Evolutionary conservation across 2,329 filamentous ascomycete genomes (phyloP).

Genomic region (Ophiocordyceps sinensis): DNA sequence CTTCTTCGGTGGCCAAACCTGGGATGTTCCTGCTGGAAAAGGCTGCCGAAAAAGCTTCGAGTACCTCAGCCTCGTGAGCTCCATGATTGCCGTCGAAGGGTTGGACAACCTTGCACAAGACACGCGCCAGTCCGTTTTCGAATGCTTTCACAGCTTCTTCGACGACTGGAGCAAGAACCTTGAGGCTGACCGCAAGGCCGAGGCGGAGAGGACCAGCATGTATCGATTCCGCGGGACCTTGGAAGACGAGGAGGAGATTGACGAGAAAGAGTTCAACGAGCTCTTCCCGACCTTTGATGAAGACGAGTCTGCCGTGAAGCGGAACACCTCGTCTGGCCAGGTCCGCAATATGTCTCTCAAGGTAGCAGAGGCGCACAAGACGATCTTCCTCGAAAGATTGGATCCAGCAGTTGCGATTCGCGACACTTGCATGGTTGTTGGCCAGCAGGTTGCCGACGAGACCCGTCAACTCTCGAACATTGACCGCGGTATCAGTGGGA

Average conservation of each 20-base stretch:
- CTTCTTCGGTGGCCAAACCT: conserved; percentile 36
- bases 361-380: conserved; percentile 45
- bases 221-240: conserved; percentile 72
- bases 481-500: conserved; percentile 27
- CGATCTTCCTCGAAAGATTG: conserved; percentile 31
- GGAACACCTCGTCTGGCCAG: conserved; percentile 19
- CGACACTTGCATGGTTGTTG: conserved; percentile 27
- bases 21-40: conserved; percentile 9
- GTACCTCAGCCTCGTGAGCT: conserved; percentile 22
- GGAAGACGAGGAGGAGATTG: conserved; percentile 61
- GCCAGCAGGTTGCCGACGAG: conserved; percentile 20
- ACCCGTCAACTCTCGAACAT: conserved; percentile 12
- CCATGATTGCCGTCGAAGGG: conserved; percentile 31
- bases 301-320: conserved; percentile 19
- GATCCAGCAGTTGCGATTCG: conserved; percentile 27
- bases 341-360: conserved; percentile 43
- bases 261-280: conserved; percentile 60
- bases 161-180: conserved; percentile 68
- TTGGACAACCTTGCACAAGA: conserved; percentile 22
- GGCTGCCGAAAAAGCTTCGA: conserved; percentile 22
- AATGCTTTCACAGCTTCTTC: conserved; percentile 60
- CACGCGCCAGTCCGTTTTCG: conserved; percentile 42
- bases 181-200: conserved; percentile 59
- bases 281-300: conserved; percentile 67
- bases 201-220: conserved; percentile 58